A percentile compares a stretch with the other conserved stretches of the same genome.
phyloP scores from a whole-genome alignment of 495 filamentous ascomycete genomes.

The Aspergillus coremiiformis region DNA sequence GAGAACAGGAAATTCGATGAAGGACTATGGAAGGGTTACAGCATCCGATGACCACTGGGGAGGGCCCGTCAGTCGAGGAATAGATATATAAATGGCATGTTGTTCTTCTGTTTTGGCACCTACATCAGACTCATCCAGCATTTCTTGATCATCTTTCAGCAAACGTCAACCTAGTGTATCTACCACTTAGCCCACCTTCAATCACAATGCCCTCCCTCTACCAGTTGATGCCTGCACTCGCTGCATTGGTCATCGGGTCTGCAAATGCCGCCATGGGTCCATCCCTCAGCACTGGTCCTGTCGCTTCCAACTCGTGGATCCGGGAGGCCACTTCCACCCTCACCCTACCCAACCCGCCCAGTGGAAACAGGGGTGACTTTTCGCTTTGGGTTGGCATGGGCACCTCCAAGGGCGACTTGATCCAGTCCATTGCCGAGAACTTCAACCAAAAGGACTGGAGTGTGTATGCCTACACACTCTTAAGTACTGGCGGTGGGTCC shows the following conservation, averaged over 20 bases:
- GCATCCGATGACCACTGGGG: no score
- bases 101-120: no score
- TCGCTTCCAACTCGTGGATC: constrained; percentile 26
- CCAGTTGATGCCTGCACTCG: constrained; percentile 8
- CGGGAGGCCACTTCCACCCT: constrained; percentile 30
- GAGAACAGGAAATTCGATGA: no score
- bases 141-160: no score
- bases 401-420: constrained; percentile 32
- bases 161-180: no score
- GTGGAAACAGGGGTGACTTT: constrained; percentile 15
- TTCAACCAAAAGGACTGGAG: constrained; percentile 20
- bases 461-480: constrained; percentile 24
- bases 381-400: constrained; percentile 35
- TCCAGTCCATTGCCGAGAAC: constrained; percentile 30
- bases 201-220: constrained; percentile 13
- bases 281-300: constrained; percentile 33
- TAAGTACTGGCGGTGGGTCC: constrained; percentile 21
- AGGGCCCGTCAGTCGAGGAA: no score
- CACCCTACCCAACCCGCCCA: constrained; percentile 27
- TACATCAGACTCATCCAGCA: no score
- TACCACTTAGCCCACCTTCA: no score
- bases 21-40: no score
- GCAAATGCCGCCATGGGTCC: constrained; percentile 23
- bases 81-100: no score
- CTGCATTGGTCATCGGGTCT: constrained; percentile 7